A percentile compares a stretch with the other conserved stretches of the same genome.
Conservation (phyloP, 768 basidiomycete species). For the Suillus alpinus region DNA sequence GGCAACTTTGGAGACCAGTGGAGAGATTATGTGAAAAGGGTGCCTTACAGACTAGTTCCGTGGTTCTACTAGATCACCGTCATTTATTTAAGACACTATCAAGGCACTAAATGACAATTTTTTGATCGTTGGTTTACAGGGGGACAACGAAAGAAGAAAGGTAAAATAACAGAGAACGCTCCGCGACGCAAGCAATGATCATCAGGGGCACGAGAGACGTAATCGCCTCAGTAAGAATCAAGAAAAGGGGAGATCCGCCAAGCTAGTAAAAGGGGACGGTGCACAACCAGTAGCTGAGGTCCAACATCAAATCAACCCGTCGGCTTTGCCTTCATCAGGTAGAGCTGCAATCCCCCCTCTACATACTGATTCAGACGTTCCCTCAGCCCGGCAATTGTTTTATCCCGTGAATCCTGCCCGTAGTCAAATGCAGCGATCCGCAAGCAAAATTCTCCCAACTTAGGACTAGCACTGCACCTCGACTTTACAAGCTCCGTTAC, state of each 20-base stretch:
- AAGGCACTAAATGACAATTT: neutral
- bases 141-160: neutral
- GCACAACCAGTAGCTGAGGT: neutral
- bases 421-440: conserved; percentile 30
- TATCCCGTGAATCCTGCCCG: conserved; percentile 26
- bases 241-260: neutral
- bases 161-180: neutral
- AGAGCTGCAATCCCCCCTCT: conserved; percentile 22
- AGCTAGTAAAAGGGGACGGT: neutral
- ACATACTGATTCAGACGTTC: conserved; percentile 15
- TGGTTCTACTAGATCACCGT: conserved; percentile 1
- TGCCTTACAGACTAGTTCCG: conserved; percentile 11
- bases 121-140: neutral
- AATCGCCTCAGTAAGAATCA: neutral
- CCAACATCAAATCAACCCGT: conserved; percentile 9
- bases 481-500: conserved; percentile 24
- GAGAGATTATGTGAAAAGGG: conserved; percentile 3
- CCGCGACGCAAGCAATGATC: neutral
- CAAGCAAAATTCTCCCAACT: conserved; percentile 18
- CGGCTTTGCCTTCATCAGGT: conserved; percentile 20
- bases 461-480: conserved; percentile 12
- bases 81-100: neutral
- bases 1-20: conserved; percentile 12
- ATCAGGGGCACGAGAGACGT: neutral
- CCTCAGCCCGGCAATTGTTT: conserved; percentile 20